Evolutionary conservation across 2,329 filamentous ascomycete species (phyloP).

Genomic region (Ophiostoma ips): DNA sequence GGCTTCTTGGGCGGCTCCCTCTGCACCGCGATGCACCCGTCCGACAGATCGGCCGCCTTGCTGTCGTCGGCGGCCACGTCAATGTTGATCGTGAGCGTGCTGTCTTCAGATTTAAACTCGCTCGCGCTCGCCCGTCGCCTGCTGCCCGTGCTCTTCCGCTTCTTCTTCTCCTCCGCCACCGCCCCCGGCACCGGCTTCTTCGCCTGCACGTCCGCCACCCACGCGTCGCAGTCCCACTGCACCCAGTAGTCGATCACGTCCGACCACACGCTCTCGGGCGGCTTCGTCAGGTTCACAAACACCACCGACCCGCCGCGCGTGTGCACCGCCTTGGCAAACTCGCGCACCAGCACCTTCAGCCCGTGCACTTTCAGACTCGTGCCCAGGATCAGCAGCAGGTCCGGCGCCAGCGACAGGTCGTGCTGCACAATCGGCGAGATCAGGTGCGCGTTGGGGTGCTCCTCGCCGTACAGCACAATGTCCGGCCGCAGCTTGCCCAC

Average conservation of each 20-base stretch:
- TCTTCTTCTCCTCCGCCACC: slow-evolving; percentile 25
- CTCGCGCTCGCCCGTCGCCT: too few relatives aligned
- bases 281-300: slow-evolving; percentile 61
- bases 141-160: slow-evolving; percentile 16
- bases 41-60: too few relatives aligned
- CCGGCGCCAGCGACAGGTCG: slow-evolving; percentile 49
- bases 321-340: slow-evolving; percentile 60
- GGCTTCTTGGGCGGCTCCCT: neutral
- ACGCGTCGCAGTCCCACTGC: slow-evolving; percentile 61
- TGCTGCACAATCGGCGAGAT: slow-evolving; percentile 56
- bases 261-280: slow-evolving; percentile 57
- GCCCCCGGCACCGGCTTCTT: slow-evolving; percentile 41
- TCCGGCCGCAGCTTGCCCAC: slow-evolving; percentile 57
- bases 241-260: slow-evolving; percentile 63
- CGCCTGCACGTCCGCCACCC: slow-evolving; percentile 49
- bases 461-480: slow-evolving; percentile 62
- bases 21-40: too few relatives aligned
- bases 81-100: too few relatives aligned
- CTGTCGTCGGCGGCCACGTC: too few relatives aligned
- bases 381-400: slow-evolving; percentile 55
- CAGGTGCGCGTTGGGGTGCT: slow-evolving; percentile 53
- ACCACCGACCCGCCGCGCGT: slow-evolving; percentile 53
- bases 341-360: slow-evolving; percentile 54
- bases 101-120: too few relatives aligned
- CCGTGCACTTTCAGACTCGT: slow-evolving; percentile 60